Conservation (phyloP, 495 filamentous ascomycete species). For the Umbilicaria muhlenbergii region DNA sequence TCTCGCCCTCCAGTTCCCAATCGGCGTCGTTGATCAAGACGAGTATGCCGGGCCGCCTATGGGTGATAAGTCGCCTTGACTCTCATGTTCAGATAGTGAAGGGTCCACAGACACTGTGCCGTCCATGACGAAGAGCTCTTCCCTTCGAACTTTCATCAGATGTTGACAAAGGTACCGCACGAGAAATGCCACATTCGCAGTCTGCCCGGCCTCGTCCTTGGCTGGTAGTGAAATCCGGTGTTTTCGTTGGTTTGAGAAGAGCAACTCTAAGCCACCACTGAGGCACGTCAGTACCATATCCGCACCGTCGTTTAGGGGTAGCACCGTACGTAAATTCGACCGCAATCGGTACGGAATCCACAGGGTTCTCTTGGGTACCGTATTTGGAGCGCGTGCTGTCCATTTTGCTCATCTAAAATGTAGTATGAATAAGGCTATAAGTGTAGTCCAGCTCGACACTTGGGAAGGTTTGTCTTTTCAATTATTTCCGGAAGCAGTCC, state of each 20-base stretch:
- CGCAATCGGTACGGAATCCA: constrained; percentile 30
- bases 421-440: no score
- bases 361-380: no score
- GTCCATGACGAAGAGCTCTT: constrained; percentile 81
- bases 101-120: constrained; percentile 56
- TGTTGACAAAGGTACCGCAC: constrained; percentile 68
- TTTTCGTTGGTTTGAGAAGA: constrained; percentile 70
- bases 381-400: no score
- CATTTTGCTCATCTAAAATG: no score
- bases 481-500: not conserved
- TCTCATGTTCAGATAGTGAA: constrained; percentile 4
- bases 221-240: constrained; percentile 54
- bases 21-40: constrained; percentile 96
- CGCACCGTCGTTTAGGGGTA: not conserved
- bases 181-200: constrained; percentile 58
- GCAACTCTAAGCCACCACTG: constrained; percentile 88
- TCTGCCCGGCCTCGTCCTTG: constrained; percentile 36
- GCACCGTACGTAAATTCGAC: constrained; percentile 61
- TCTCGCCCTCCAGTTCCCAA: constrained; percentile 96
- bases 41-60: constrained; percentile 86
- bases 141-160: constrained; percentile 70
- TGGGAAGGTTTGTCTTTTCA: no score
- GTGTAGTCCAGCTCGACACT: no score
- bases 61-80: constrained; percentile 3
- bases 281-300: constrained; percentile 4